phyloP scores from a whole-genome alignment of 2,329 filamentous ascomycete species.

The Pseudofabraea citricarpa region DNA sequence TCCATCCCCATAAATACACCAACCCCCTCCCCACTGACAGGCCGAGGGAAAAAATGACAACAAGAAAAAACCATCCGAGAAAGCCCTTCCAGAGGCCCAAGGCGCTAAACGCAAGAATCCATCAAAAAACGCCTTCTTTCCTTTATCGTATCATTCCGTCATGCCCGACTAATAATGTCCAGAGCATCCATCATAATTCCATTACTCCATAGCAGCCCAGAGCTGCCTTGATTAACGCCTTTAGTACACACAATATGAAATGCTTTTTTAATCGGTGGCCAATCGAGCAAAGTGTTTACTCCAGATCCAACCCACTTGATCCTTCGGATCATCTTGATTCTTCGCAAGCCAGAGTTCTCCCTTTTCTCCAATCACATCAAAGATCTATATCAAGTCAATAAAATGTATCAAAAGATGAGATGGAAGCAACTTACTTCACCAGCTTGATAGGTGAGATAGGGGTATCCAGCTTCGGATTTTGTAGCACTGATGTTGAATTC shows the following conservation, averaged over 20 bases:
- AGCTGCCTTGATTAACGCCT: neutral
- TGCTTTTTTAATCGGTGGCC: constrained; percentile 27
- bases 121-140: neutral
- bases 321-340: constrained; percentile 84
- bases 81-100: too few relatives aligned
- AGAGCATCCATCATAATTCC: neutral
- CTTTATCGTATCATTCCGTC: neutral
- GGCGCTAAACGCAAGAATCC: too few relatives aligned
- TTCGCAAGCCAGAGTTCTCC: constrained; percentile 96
- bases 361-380: constrained; percentile 91
- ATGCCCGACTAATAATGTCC: neutral
- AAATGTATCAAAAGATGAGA: constrained; percentile 1
- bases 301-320: constrained; percentile 95
- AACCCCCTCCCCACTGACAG: too few relatives aligned
- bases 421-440: constrained; percentile 63
- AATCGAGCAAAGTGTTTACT: constrained; percentile 86
- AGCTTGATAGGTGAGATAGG: constrained; percentile 91
- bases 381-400: constrained; percentile 50
- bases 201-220: constrained; percentile 1
- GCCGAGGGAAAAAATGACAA: too few relatives aligned
- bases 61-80: too few relatives aligned
- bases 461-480: constrained; percentile 89
- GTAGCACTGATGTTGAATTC: constrained; percentile 96
- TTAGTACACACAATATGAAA: neutral
- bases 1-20: too few relatives aligned